Evolutionary conservation across 2,329 filamentous ascomycete genomes (phyloP).

Genomic region (Clonostachys solani): DNA sequence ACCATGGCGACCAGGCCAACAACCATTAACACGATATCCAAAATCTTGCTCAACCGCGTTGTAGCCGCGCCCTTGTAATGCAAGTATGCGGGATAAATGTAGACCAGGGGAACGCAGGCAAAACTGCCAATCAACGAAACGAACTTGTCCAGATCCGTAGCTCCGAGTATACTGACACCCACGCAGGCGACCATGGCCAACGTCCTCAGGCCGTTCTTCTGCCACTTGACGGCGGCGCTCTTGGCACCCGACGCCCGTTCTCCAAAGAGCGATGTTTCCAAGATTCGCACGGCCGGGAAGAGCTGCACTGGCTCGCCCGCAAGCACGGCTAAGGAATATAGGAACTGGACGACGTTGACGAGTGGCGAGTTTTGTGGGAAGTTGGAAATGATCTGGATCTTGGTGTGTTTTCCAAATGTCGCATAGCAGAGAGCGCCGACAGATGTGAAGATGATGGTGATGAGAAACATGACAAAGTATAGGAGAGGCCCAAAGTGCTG

Average conservation of each 20-base stretch:
- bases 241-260: slow-evolving; percentile 61
- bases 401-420: slow-evolving; percentile 64
- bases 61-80: slow-evolving; percentile 65
- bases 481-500: slow-evolving; percentile 64
- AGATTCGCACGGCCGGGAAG: slow-evolving; percentile 68
- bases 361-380: slow-evolving; percentile 66
- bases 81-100: slow-evolving; percentile 70
- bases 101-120: slow-evolving; percentile 71
- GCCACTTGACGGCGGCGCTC: slow-evolving; percentile 64
- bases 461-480: slow-evolving; percentile 66
- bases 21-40: slow-evolving; percentile 59
- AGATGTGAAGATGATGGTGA: slow-evolving; percentile 68
- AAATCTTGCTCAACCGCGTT: slow-evolving; percentile 46
- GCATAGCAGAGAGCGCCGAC: slow-evolving; percentile 72
- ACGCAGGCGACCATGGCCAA: slow-evolving; percentile 54
- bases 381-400: slow-evolving; percentile 73
- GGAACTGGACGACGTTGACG: slow-evolving; percentile 73
- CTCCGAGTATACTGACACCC: slow-evolving; percentile 57
- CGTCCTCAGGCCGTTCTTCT: slow-evolving; percentile 66
- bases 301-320: slow-evolving; percentile 71
- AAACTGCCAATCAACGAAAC: slow-evolving; percentile 71
- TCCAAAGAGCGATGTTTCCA: slow-evolving; percentile 66
- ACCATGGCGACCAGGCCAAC: slow-evolving; percentile 64
- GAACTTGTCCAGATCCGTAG: slow-evolving; percentile 68
- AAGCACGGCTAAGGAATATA: slow-evolving; percentile 71